A percentile compares a stretch with the other conserved stretches of the same genome.
Evolutionary conservation across 2,329 filamentous ascomycete genomes (phyloP).

Genomic region (Cladophialophora carrionii): DNA sequence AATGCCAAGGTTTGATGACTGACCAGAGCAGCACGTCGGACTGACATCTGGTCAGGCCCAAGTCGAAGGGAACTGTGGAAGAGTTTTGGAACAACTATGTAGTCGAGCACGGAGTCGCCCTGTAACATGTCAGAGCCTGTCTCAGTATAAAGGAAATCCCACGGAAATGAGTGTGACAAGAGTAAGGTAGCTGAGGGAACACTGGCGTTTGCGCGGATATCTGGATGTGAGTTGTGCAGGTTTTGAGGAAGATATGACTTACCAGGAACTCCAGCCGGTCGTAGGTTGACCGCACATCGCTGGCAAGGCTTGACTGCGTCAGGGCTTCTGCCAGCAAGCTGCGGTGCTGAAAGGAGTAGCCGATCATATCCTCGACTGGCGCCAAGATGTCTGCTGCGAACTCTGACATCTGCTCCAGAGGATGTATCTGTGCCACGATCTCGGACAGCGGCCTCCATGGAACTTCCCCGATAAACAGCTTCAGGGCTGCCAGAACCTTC

Average conservation of each 20-base stretch:
- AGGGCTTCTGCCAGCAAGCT: conserved; percentile 74
- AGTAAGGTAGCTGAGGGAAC: background rate
- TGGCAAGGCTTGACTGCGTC: conserved; percentile 61
- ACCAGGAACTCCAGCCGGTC: conserved; percentile 80
- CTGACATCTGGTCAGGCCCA: conserved; percentile 69
- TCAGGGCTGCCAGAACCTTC: conserved; percentile 54
- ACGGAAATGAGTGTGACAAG: background rate
- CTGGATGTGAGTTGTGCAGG: background rate
- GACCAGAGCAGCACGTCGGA: conserved; percentile 73
- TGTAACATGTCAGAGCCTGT: background rate
- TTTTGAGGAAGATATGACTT: background rate
- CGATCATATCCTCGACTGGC: conserved; percentile 65
- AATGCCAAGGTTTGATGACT: conserved; percentile 82
- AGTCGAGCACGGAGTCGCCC: conserved; percentile 83
- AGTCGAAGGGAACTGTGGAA: conserved; percentile 43
- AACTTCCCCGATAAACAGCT: conserved; percentile 65
- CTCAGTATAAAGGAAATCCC: background rate
- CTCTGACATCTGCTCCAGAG: conserved; percentile 2
- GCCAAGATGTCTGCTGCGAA: conserved; percentile 7
- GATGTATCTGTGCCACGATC: conserved; percentile 21
- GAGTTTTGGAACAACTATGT: conserved; percentile 68
- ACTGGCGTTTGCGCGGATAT: background rate
- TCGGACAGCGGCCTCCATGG: conserved; percentile 58
- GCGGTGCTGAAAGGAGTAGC: conserved; percentile 71
- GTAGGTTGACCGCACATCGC: conserved; percentile 44